Evolutionary conservation across 2,329 filamentous ascomycete species (phyloP).

Genomic region (Aplosporella prunicola): DNA sequence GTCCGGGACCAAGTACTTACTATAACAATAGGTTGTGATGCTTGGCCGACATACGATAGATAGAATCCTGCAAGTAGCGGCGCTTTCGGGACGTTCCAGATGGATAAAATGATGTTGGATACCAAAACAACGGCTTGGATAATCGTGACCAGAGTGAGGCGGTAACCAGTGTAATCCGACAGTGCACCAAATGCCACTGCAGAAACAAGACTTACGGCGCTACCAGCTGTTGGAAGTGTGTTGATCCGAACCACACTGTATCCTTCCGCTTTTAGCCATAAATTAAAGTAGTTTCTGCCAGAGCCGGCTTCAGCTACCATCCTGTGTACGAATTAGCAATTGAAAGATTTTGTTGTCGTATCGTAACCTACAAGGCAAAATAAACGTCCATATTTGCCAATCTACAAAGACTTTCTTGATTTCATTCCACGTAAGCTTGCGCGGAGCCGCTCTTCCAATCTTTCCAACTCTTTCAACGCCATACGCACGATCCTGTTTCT

Average conservation of each 20-base stretch:
- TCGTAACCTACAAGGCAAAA: neutral
- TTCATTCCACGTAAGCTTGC: slow-evolving; percentile 4
- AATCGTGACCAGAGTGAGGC: neutral
- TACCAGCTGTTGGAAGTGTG: slow-evolving; percentile 5
- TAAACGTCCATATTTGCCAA: slow-evolving; percentile 8
- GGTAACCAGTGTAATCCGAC: neutral
- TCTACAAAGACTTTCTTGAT: slow-evolving; percentile 3
- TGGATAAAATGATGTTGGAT: slow-evolving; percentile 6
- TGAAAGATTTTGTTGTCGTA: too few relatives aligned
- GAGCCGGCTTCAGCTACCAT: slow-evolving; percentile 5
- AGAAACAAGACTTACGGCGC: slow-evolving; percentile 6
- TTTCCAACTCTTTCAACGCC: slow-evolving; percentile 3
- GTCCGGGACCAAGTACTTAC: too few relatives aligned
- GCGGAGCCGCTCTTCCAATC: slow-evolving; percentile 3
- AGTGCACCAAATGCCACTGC: slow-evolving; percentile 3
- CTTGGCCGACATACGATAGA: neutral
- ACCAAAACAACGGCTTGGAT: slow-evolving; percentile 4
- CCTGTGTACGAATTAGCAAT: neutral
- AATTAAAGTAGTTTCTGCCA: slow-evolving; percentile 2
- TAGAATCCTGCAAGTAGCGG: slow-evolving; percentile 4
- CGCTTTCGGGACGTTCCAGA: slow-evolving; percentile 3
- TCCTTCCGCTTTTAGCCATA: slow-evolving; percentile 6
- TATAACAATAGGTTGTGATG: slow-evolving; percentile 3
- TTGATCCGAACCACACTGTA: slow-evolving; percentile 6
- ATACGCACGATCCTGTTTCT: slow-evolving; percentile 2